Evolutionary conservation across 2,329 filamentous ascomycete species (phyloP).

Genomic region (Venturia pyrina): DNA sequence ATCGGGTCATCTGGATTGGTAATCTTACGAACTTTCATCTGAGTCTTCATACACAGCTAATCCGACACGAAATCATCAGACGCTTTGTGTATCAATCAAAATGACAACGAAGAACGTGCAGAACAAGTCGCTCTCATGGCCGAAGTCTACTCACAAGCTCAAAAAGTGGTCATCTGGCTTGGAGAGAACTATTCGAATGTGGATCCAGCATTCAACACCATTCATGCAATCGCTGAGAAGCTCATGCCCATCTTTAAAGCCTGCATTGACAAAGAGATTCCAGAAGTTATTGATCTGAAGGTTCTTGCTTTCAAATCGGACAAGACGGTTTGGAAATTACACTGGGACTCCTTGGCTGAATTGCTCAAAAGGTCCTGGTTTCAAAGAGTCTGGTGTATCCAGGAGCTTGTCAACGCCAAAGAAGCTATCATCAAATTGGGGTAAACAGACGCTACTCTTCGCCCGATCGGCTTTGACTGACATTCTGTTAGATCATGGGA

Average conservation of each 20-base stretch:
- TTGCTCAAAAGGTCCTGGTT: not conserved
- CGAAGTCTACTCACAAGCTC: not conserved
- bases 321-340: not conserved
- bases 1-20: not conserved
- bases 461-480: not conserved
- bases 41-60: not conserved
- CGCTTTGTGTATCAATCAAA: constrained; percentile 7
- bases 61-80: not conserved
- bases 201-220: not conserved
- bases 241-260: not conserved
- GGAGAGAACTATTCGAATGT: not conserved
- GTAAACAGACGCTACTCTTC: not conserved
- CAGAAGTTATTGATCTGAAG: not conserved
- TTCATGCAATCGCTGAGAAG: not conserved
- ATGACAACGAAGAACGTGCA: not conserved
- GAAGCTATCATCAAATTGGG: not conserved
- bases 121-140: not conserved
- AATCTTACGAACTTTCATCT: not conserved
- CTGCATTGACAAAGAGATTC: not conserved
- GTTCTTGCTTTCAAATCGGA: not conserved
- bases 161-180: not conserved
- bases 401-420: constrained; percentile 8
- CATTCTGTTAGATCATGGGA: not conserved
- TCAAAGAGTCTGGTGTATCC: constrained; percentile 4
- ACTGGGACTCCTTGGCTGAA: not conserved